Evolutionary conservation across 257 asterid species (phyloP).

Genomic region (Solanum chiquidenum): DNA sequence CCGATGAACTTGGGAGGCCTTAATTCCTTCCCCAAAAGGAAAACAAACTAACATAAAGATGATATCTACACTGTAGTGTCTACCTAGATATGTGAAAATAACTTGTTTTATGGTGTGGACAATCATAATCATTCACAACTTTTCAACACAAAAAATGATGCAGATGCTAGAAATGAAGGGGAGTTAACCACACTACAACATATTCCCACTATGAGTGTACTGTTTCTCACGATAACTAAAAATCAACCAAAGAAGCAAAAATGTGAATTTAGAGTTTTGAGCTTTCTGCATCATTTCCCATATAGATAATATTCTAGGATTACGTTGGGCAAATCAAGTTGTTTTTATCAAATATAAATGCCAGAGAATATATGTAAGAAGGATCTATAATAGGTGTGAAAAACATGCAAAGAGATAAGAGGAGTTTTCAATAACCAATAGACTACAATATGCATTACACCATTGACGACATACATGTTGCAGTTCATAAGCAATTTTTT

Average conservation of each 20-base stretch:
- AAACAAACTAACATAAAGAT: not conserved
- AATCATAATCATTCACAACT: not conserved
- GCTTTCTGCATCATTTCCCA: not conserved
- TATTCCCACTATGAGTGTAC: not conserved
- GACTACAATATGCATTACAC: not conserved
- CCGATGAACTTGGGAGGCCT: not conserved
- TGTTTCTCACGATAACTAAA: not conserved
- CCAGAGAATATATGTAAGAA: not conserved
- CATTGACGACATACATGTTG: slow-evolving; percentile 38
- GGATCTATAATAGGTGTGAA: not conserved
- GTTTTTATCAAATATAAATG: not conserved
- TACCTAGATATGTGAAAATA: not conserved
- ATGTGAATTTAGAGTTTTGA: not conserved
- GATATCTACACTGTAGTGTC: not conserved
- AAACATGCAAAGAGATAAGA: not conserved
- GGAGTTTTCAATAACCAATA: not conserved
- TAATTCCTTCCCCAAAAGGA: not conserved
- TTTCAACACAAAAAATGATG: not conserved
- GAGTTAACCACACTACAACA: not conserved
- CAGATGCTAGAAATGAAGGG: not conserved
- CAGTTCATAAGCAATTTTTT: slow-evolving; percentile 49
- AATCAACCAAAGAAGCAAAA: not conserved
- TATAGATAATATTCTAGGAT: not conserved
- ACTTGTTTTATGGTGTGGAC: not conserved
- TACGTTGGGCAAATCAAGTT: not conserved